A percentile compares a stretch with the other conserved stretches of the same genome.
Evolutionary conservation across 495 filamentous ascomycete genomes (phyloP).

Genomic region (Penicillium diatomitis): DNA sequence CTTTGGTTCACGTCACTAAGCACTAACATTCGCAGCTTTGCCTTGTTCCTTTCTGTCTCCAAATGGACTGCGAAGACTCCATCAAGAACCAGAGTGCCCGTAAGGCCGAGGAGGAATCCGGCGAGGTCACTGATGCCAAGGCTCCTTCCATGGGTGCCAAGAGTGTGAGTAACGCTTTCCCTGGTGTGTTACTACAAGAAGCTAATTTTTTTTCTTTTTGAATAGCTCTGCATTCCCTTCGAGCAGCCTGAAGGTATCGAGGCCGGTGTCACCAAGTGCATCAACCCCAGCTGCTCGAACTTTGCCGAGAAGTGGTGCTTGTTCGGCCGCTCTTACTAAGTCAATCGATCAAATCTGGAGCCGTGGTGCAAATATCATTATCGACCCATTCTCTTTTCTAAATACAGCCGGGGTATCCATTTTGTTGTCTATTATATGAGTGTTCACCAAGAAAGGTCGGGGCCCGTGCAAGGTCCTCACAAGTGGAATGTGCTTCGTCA

Average conservation of each 20-base stretch:
- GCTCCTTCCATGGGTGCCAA: constrained; percentile 96
- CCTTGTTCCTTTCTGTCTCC: constrained; percentile 76
- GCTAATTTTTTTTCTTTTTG: neutral
- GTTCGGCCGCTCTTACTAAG: constrained; percentile 56
- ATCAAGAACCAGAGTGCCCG: constrained; percentile 83
- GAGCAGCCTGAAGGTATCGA: constrained; percentile 80
- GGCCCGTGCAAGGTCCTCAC: no score
- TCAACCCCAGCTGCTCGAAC: constrained; percentile 70
- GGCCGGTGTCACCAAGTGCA: constrained; percentile 76
- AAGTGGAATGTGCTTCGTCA: no score
- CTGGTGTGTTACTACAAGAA: neutral
- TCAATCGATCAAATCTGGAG: neutral
- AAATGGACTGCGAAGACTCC: constrained; percentile 76
- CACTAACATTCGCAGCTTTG: neutral
- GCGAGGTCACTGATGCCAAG: constrained; percentile 63
- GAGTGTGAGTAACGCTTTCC: constrained; percentile 9
- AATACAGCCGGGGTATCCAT: no score
- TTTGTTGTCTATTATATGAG: no score
- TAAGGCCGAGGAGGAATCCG: constrained; percentile 55
- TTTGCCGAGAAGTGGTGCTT: constrained; percentile 74
- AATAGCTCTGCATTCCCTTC: constrained; percentile 87
- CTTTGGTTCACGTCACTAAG: neutral
- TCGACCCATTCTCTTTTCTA: neutral
- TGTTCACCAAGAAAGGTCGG: no score
- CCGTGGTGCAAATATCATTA: neutral